A percentile compares a stretch with the other conserved stretches of the same genome.
Evolutionary conservation across 208 protist genomes (phyloP).

Genomic region (Acanthamoeba castellanii): DNA sequence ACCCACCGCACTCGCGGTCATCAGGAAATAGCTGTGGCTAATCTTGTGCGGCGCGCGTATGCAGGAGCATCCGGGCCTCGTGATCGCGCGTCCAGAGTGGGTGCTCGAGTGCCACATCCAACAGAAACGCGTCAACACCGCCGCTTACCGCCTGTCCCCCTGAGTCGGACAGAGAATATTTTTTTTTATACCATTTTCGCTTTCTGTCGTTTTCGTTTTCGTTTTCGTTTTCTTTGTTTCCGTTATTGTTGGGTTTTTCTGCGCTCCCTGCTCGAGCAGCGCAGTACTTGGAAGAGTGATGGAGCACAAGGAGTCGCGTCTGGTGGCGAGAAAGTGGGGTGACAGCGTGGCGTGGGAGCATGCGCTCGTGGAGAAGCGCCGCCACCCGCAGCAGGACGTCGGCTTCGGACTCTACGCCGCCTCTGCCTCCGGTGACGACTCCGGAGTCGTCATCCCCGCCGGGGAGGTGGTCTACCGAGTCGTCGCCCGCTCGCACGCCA

Average conservation of each 20-base stretch:
- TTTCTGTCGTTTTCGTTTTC: too few species aligned
- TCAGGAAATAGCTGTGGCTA: neutral
- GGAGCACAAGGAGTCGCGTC: neutral
- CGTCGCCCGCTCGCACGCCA: neutral
- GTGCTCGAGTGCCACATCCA: neutral
- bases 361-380: constrained; percentile 17
- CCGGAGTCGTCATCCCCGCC: neutral
- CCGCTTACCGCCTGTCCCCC: neutral
- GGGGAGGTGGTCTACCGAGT: constrained; percentile 1
- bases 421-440: neutral
- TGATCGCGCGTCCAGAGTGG: constrained; percentile 4
- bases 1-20: too few species aligned
- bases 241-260: too few species aligned
- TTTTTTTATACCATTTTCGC: too few species aligned
- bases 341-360: constrained; percentile 37
- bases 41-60: neutral
- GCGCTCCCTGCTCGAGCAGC: too few species aligned
- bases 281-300: neutral
- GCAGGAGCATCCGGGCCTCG: neutral
- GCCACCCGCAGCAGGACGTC: constrained; percentile 54
- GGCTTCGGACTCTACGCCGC: constrained; percentile 24
- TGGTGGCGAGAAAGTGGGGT: neutral
- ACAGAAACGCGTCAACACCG: neutral
- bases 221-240: too few species aligned
- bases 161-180: too few species aligned